These are phyloP conservation scores for Pseudozyma tsukubaensis DNA, from an alignment of 1,284 basidiomycete species.

Conservation along the genomic window DNA sequence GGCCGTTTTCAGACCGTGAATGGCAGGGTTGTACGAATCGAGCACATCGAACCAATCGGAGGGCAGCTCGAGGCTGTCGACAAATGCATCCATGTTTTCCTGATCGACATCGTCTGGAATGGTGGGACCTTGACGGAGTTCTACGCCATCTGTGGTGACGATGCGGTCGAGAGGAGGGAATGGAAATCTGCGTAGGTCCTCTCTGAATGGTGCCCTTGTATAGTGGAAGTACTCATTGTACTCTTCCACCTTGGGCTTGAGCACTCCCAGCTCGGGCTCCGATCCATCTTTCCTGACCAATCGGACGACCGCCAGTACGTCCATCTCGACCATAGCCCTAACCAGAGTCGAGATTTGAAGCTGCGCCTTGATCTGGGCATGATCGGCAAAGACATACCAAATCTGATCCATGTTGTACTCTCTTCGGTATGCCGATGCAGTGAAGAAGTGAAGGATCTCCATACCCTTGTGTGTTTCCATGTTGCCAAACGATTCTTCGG, in stretches of 20 bases:
- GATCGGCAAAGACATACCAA: slow-evolving; percentile 85
- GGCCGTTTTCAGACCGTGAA: slow-evolving; percentile 91
- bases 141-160: slow-evolving; percentile 80
- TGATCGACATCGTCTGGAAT: slow-evolving; percentile 84
- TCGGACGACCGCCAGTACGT: slow-evolving; percentile 80
- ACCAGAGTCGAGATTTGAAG: slow-evolving; percentile 86
- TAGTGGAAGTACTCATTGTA: slow-evolving; percentile 54
- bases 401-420: slow-evolving; percentile 87
- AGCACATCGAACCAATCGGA: slow-evolving; percentile 79
- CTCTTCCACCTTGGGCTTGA: slow-evolving; percentile 52
- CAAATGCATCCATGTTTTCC: slow-evolving; percentile 84
- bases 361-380: slow-evolving; percentile 78
- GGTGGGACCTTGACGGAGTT: slow-evolving; percentile 80
- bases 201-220: slow-evolving; percentile 87
- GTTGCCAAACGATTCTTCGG: slow-evolving; percentile 78
- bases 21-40: slow-evolving; percentile 85
- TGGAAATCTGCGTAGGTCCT: slow-evolving; percentile 86
- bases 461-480: slow-evolving; percentile 82
- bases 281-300: slow-evolving; percentile 79
- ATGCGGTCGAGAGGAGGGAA: slow-evolving; percentile 85
- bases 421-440: slow-evolving; percentile 66
- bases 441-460: slow-evolving; percentile 87
- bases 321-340: slow-evolving; percentile 79
- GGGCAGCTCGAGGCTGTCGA: slow-evolving; percentile 86
- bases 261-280: slow-evolving; percentile 76